Percentiles rank a stretch among this genome's conserved stretches.
phyloP scores from a whole-genome alignment of 768 basidiomycete genomes.

The Amanita phalloides region DNA sequence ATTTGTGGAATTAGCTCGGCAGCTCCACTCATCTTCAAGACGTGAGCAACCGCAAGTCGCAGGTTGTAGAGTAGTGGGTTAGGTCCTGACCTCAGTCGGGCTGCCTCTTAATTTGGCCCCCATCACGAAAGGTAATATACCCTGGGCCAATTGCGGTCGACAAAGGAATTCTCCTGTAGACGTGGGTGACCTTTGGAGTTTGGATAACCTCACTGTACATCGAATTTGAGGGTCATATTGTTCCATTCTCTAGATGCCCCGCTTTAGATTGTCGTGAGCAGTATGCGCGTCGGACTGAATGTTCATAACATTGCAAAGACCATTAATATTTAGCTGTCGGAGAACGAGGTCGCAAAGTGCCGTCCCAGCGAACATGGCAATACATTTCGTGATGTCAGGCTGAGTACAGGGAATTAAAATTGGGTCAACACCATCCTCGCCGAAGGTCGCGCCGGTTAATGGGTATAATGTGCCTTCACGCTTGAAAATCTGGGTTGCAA shows the following conservation, averaged over 20 bases:
- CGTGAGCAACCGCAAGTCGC: conserved; percentile 11
- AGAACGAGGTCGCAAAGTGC: conserved; percentile 1
- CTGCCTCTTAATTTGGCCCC: conserved; percentile 9
- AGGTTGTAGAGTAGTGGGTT: conserved; percentile 14
- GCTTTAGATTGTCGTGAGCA: conserved; percentile 4
- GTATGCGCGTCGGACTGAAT: conserved; percentile 2
- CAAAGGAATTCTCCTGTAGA: conserved; percentile 5
- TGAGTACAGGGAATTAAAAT: background rate
- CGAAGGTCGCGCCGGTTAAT: background rate
- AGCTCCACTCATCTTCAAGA: conserved; percentile 7
- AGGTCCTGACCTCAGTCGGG: conserved; percentile 9
- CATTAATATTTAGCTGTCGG: conserved; percentile 2
- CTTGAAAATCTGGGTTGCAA: background rate
- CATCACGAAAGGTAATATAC: background rate
- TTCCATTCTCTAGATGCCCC: conserved; percentile 7
- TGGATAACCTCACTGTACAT: background rate
- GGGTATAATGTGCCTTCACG: background rate
- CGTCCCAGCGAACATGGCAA: conserved; percentile 6
- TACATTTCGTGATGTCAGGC: conserved; percentile 4
- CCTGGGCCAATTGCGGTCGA: background rate
- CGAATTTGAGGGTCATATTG: conserved; percentile 5
- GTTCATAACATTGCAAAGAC: conserved; percentile 6
- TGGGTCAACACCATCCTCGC: background rate
- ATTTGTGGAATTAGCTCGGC: background rate
- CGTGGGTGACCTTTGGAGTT: conserved; percentile 5